Base-by-base conservation (phyloP, 169 alveolate genomes). In the Babesia bigemina region DNA sequence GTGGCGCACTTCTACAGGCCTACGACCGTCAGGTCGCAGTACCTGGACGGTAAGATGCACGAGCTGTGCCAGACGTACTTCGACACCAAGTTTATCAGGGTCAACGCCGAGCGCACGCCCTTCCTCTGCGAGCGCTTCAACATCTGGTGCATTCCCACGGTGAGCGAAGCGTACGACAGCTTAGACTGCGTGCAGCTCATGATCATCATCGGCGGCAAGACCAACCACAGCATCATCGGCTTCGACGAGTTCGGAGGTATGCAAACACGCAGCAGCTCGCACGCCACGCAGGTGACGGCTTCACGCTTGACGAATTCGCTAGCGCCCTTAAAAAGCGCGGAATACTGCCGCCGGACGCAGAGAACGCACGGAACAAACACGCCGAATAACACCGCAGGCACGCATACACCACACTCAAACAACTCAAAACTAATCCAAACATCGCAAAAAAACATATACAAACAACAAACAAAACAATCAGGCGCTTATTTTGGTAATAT, bases 141-240 rank as follows among this genome's bases (percentile, higher is more conserved):
- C 62, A 90, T 90, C 12, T 90, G 94, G 94, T 90, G 94, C 63
- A 70, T 90, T 6, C 94, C 94, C 19, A 90, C 94, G 14, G 87
- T 90, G 79, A 70, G 86, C 65, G 49, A 24, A 21, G 10, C 39
- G 39, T 2, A 2, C 39, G 39, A 2, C 39, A 33, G 39, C 39
- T 6, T 6, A 33, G 39, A 33, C 39, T 2, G 6, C 39, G 39
- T 33, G 39, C 59, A 83, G 90, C 67, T 83, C 60, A 75, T 75
- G 85, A 83, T 90, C 26, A 86, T 90, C 55, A 87, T 75, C 57
- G 84, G 86, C 66, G 91, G 92, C 26, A 77, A 86, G 63, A 84
- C 92, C 22, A 85, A 82, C 70, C 94, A 90, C 73, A 81, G 91
- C 36, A 77, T 90, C 36, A 72, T 90, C 9, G 94, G 94, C 9